Evolutionary conservation across 345 rosid species (phyloP), one percentile per base, ranked within the genome.

Genomic region (Lagerstroemia speciosa): DNA sequence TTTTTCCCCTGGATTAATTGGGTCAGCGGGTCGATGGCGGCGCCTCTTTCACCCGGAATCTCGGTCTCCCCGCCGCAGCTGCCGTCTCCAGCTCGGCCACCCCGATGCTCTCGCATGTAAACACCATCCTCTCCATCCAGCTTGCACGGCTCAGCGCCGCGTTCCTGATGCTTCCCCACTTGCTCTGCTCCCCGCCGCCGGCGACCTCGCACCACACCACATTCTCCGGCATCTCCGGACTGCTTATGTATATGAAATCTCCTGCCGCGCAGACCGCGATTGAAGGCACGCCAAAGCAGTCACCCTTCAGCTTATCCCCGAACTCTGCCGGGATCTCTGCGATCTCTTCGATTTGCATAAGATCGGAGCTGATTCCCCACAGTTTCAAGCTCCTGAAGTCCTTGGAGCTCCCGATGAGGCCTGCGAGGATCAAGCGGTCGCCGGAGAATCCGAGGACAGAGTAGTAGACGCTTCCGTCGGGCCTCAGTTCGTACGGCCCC

Each of bases 401-500:
- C 74, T 80, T 82, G 0, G 67, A 71, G 1, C 69, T 74, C 8
- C 87, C 89, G 9, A 64, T 75, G 38, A 86, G 63, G 14, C 97
- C 88, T 2, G 77, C 71, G 79, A 87, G 19, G 33, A 87, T 58
- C 71, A 93, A 22, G 48, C 82, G 76, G 26, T 77, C 70, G 15
- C 72, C 69, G 26, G 62, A 38, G 43, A 69, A 79, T n/a, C 79
- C 81, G 7, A 86, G 77, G 62, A 34, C 76, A 9, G 79, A 82
- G 46, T 64, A 73, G 68, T 71, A 77, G 10, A 79, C 27, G 5
- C 34, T 40, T 16, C 19, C 29, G 30, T 77, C 78, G 0, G 77
- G 89, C 19, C 73, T 78, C 17, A 90, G 46, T 67, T 78, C 65
- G 74, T 64, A 77, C 29, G 89, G 91, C 36, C 87, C 88, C 3